Conservation (phyloP, 345 rosid genomes). For the Mercurialis annua region DNA sequence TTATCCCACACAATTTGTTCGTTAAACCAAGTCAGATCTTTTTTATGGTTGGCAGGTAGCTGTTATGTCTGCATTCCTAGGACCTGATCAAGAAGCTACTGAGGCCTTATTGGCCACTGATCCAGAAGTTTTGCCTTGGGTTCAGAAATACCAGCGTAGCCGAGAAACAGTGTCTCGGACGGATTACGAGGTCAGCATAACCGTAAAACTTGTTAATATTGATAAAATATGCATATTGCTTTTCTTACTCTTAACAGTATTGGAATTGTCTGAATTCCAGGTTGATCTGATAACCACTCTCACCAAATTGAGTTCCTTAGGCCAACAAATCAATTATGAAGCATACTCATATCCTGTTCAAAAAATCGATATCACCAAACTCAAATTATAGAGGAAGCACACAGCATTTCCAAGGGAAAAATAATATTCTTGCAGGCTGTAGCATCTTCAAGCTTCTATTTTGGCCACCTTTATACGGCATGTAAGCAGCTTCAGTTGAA, state of each 20-base stretch:
- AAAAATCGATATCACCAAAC: conserved; percentile 70
- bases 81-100: conserved; percentile 81
- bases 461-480: not conserved
- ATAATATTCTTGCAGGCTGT: not conserved
- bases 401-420: not conserved
- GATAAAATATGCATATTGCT: not conserved
- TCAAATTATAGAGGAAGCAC: conserved; percentile 43
- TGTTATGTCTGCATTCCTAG: conserved; percentile 93
- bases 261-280: conserved; percentile 34
- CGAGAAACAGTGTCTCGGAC: conserved; percentile 91
- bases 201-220: not conserved
- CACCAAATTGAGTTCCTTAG: conserved; percentile 74
- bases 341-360: conserved; percentile 68
- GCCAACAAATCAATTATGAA: conserved; percentile 85
- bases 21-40: conserved; percentile 9
- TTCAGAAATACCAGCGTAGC: conserved; percentile 83
- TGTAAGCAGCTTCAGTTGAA: not conserved
- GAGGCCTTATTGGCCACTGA: conserved; percentile 64
- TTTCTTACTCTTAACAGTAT: not conserved
- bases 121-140: conserved; percentile 75
- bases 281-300: conserved; percentile 87
- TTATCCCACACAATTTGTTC: not conserved
- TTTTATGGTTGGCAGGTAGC: conserved; percentile 54
- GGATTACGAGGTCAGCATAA: conserved; percentile 70
- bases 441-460: not conserved